Base-by-base conservation (phyloP, 2,329 filamentous ascomycete species). In the Zymoseptoria brevis region DNA sequence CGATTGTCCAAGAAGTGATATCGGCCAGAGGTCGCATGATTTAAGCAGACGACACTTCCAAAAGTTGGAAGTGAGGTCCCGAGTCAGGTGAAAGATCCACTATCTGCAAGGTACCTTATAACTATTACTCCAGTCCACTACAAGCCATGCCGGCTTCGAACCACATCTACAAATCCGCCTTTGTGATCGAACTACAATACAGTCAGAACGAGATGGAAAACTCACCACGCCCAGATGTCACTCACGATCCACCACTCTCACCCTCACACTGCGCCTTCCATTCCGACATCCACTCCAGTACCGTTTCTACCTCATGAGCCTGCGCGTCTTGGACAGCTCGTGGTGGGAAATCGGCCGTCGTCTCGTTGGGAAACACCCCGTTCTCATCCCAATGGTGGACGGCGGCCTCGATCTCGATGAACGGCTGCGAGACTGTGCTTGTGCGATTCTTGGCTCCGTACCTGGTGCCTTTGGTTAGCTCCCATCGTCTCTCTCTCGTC, bases 391-490 rank as follows among this genome's bases (percentile, higher is more conserved):
- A 94, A 70, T 93, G 89, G 72, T 95, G 90, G 19, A 92, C 88
- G 0, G 83, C 88, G n/a, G 81, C 81, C 3, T 80, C 76, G 52
- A 95, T 90, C 52, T 93, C 70, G n/a, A 89, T 79, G 63, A 87
- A 88, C 0, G 89, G 89, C 75, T 91, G 81, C 53, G 79, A 80
- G 0, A 77, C 74, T 0, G 87, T 88, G 51, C 81, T 87, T 13
- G 76, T 73, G 19, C 88, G 78, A 29, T 77, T 74, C 0, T 79
- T 77, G 0, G 84, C 80, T 13, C 71, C 71, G 56, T 68, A 71
- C 11, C 60, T 62, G 48, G 35, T 26, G 19, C 26, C 29, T 21
- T 13, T 22, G 29, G 35, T 61, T 30, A 61, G 59, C 41, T 19
- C 51, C 48, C 13, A 19, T 41, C 50, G 24, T 16, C 19, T 7